These are phyloP conservation scores for Isabelozyma pseudorhagii DNA, from an alignment of 805 yeast genomes.

Conservation along the genomic window DNA sequence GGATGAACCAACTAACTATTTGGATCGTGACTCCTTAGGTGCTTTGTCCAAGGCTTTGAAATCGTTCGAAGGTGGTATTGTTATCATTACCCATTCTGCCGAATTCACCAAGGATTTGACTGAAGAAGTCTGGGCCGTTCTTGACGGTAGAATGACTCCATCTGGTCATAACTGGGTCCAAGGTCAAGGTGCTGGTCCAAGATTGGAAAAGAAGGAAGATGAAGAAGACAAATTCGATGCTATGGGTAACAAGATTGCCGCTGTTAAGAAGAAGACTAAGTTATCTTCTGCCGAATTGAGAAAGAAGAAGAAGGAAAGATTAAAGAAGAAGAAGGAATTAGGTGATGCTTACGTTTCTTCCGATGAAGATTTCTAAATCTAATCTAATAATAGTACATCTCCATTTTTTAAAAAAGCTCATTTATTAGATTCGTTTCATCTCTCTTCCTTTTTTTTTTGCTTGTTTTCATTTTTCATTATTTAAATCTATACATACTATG, in stretches of 20 bases:
- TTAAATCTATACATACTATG: slow-evolving; percentile 1
- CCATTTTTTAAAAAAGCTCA: background rate
- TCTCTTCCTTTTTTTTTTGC: slow-evolving; percentile 1
- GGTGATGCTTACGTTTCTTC: slow-evolving; percentile 97
- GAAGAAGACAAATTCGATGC: slow-evolving; percentile 99
- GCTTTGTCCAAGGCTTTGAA: slow-evolving; percentile 99
- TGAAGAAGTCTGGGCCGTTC: slow-evolving; percentile 99
- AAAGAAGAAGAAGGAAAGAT: slow-evolving; percentile 99
- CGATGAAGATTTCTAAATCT: slow-evolving; percentile 68
- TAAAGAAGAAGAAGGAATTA: slow-evolving; percentile 99
- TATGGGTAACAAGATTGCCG: slow-evolving; percentile 99
- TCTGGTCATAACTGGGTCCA: slow-evolving; percentile 99
- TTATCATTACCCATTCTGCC: slow-evolving; percentile 99
- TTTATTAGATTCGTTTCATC: background rate
- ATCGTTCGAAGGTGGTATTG: slow-evolving; percentile 99
- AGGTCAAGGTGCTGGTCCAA: slow-evolving; percentile 99
- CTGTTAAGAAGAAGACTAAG: slow-evolving; percentile 95
- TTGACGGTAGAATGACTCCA: slow-evolving; percentile 98
- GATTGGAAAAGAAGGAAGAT: slow-evolving; percentile 94
- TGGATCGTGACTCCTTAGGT: slow-evolving; percentile 99
- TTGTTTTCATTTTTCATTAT: slow-evolving; percentile 1
- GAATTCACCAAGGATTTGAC: slow-evolving; percentile 99
- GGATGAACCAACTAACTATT: slow-evolving; percentile 99
- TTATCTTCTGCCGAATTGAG: slow-evolving; percentile 98
- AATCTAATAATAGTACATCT: slow-evolving; percentile 5